These are phyloP conservation scores for Setaria viridis DNA, from an alignment of 202 grass and related monocot genomes.

Conservation along the genomic window DNA sequence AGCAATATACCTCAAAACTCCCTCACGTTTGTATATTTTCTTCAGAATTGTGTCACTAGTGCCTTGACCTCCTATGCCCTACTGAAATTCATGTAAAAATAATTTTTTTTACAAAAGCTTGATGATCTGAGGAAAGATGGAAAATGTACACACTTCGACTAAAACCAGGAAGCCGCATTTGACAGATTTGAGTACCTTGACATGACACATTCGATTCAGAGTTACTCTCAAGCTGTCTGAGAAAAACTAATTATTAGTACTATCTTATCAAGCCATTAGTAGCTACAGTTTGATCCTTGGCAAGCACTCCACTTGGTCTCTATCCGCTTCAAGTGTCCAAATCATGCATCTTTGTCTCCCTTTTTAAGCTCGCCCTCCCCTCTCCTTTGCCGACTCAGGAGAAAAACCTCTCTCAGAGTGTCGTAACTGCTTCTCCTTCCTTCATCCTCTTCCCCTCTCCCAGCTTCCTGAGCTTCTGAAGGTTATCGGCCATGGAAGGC, in stretches of 20 bases:
- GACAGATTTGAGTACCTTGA: conserved; percentile 19
- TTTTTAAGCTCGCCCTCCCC: conserved; percentile 59
- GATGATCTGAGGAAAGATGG: neutral
- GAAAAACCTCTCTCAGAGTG: conserved; percentile 4
- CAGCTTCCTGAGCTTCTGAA: neutral
- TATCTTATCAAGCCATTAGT: neutral
- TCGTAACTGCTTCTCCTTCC: conserved; percentile 9
- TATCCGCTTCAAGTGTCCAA: conserved; percentile 43
- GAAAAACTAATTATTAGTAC: neutral
- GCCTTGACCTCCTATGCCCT: neutral
- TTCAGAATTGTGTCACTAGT: neutral
- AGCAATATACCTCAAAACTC: neutral
- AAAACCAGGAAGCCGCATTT: neutral
- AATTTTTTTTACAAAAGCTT: neutral
- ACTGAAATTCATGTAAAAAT: neutral
- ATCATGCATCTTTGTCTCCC: conserved; percentile 42
- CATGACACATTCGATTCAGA: conserved; percentile 22
- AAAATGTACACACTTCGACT: neutral
- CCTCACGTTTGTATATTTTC: neutral
- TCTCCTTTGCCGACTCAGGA: conserved; percentile 10
- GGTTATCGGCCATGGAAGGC: conserved; percentile 64
- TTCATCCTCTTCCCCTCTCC: neutral
- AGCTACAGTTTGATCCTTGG: conserved; percentile 25
- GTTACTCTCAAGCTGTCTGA: conserved; percentile 36
- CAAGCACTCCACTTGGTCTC: conserved; percentile 45